phyloP scores from a whole-genome alignment of 2,329 filamentous ascomycete genomes.

The Penicillium sp. region DNA sequence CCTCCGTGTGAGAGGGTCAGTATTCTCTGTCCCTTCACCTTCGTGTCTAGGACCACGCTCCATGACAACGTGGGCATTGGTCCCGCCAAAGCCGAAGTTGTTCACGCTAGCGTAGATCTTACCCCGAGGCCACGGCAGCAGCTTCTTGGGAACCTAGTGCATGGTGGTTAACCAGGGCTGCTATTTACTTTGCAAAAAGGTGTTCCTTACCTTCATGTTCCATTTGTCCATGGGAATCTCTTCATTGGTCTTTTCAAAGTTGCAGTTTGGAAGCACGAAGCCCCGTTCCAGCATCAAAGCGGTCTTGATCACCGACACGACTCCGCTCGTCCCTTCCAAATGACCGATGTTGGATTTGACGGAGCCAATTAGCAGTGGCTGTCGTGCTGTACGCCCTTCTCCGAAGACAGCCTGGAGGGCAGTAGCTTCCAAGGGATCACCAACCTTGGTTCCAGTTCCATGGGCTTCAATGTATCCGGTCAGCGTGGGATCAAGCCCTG shows the following conservation, averaged over 20 bases:
- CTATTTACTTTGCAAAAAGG: background rate
- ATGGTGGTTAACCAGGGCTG: conserved; percentile 1
- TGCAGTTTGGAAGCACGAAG: conserved; percentile 28
- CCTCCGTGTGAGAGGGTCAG: conserved; percentile 15
- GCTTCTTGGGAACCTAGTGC: conserved; percentile 20
- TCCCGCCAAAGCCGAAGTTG: conserved; percentile 38
- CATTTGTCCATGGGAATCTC: conserved; percentile 27
- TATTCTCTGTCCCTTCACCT: conserved; percentile 14
- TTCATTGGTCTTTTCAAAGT: conserved; percentile 24
- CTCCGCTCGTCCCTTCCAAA: conserved; percentile 27
- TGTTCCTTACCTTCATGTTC: conserved; percentile 23
- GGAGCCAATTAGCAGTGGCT: conserved; percentile 28
- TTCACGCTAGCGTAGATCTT: conserved; percentile 31
- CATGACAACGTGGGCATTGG: conserved; percentile 34
- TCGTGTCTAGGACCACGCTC: conserved; percentile 22
- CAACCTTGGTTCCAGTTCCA: conserved; percentile 43
- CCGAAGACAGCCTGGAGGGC: conserved; percentile 23
- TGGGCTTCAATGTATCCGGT: conserved; percentile 44
- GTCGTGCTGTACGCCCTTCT: conserved; percentile 16
- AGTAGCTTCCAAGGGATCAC: conserved; percentile 33
- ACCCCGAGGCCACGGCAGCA: conserved; percentile 27
- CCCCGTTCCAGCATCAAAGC: conserved; percentile 28
- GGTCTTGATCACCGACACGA: conserved; percentile 30
- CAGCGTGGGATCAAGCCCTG: conserved; percentile 32
- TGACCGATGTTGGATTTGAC: conserved; percentile 34